phyloP scores from a whole-genome alignment of 2,329 filamentous ascomycete genomes.

The Apiospora aurea region DNA sequence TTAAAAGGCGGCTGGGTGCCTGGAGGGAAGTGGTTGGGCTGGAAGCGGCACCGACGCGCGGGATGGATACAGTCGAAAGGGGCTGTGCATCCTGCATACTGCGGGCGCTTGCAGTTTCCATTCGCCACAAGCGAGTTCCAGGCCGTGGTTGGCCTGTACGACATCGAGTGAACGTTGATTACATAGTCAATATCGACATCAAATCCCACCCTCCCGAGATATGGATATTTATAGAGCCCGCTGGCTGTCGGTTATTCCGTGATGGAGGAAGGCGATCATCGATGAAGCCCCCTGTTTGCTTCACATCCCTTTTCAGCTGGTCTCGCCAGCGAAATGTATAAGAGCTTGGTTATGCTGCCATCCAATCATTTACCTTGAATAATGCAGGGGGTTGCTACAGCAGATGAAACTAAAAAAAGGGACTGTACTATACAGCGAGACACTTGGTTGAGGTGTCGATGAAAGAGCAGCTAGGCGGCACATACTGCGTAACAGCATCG shows the following conservation, averaged over 20 bases:
- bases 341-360: neutral
- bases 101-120: neutral
- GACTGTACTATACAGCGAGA: neutral
- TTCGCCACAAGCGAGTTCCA: neutral
- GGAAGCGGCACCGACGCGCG: neutral
- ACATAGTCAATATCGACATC: neutral
- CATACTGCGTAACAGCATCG: neutral
- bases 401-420: neutral
- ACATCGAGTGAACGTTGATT: neutral
- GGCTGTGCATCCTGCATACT: neutral
- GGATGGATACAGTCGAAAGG: neutral
- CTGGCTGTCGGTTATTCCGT: neutral
- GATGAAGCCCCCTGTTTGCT: neutral
- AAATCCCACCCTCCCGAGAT: neutral
- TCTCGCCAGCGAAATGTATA: neutral
- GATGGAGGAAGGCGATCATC: neutral
- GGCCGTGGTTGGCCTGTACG: neutral
- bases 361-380: neutral
- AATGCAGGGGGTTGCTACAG: neutral
- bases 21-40: neutral
- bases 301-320: neutral
- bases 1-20: neutral
- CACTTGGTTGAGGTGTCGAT: neutral
- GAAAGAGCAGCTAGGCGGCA: neutral
- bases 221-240: neutral